Evolutionary conservation across 2,329 filamentous ascomycete genomes (phyloP).

Genomic region (Lasiodiplodia hormozganensis): DNA sequence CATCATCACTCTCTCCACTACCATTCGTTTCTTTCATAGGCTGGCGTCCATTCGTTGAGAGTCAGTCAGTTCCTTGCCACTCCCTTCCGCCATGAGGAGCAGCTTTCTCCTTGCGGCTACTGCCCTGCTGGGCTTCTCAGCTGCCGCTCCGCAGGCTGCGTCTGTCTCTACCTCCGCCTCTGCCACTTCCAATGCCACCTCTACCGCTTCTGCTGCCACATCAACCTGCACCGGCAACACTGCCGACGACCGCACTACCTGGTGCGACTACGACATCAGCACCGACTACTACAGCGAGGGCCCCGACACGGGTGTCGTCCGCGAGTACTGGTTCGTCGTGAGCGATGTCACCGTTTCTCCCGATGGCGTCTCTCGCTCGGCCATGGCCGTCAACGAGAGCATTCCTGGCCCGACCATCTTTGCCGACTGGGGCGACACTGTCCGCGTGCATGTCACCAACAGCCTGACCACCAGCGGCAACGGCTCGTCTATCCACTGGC

Average conservation of each 20-base stretch:
- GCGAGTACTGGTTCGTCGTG: constrained; percentile 62
- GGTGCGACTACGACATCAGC: constrained; percentile 59
- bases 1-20: constrained; percentile 10
- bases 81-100: constrained; percentile 11
- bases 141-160: background rate
- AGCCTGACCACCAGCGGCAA: constrained; percentile 54
- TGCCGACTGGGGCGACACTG: constrained; percentile 53
- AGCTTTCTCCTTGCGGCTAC: constrained; percentile 7
- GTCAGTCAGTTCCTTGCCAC: background rate
- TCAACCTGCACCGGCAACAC: constrained; percentile 25
- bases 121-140: constrained; percentile 15
- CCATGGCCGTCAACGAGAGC: constrained; percentile 23
- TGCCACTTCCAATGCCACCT: background rate
- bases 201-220: constrained; percentile 1
- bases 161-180: background rate
- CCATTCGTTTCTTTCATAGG: background rate
- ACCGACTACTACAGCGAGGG: constrained; percentile 60
- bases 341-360: constrained; percentile 60
- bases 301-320: constrained; percentile 62
- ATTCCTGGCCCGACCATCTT: constrained; percentile 27
- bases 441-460: constrained; percentile 59
- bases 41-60: constrained; percentile 19
- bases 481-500: constrained; percentile 68
- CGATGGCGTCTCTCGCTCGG: constrained; percentile 60
- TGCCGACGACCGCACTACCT: constrained; percentile 33